Evolutionary conservation across 2,329 filamentous ascomycete species (phyloP).

Genomic region (Cercospora beticola): DNA sequence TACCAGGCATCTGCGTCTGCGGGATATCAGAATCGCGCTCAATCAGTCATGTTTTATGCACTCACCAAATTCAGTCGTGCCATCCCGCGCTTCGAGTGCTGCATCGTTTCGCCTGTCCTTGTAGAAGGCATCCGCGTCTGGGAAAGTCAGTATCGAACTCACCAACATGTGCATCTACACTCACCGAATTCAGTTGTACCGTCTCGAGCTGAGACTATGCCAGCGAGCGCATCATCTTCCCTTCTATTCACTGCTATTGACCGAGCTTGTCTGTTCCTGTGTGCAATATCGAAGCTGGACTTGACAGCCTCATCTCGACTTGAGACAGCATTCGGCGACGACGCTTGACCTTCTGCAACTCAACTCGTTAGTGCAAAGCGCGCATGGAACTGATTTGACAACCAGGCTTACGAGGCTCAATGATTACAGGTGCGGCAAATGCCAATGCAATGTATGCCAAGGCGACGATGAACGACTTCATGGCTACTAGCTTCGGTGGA

Average conservation of each 20-base stretch:
- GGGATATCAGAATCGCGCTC: neutral
- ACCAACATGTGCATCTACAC: neutral
- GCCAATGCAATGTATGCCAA: slow-evolving; percentile 12
- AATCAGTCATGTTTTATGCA: neutral
- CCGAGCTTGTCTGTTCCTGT: neutral
- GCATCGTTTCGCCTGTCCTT: slow-evolving; percentile 2
- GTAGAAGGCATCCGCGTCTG: slow-evolving; percentile 17
- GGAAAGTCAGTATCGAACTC: neutral
- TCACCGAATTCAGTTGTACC: slow-evolving; percentile 15
- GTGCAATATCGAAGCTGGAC: slow-evolving; percentile 10
- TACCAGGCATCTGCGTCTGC: slow-evolving; percentile 16
- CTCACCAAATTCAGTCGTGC: slow-evolving; percentile 16
- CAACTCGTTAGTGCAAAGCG: neutral
- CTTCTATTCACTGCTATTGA: neutral
- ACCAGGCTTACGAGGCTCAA: slow-evolving; percentile 14
- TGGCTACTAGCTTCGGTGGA: slow-evolving; percentile 5
- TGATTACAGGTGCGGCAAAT: slow-evolving; percentile 13
- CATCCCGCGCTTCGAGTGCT: slow-evolving; percentile 3
- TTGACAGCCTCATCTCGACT: slow-evolving; percentile 14
- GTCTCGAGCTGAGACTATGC: neutral
- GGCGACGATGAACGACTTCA: slow-evolving; percentile 10
- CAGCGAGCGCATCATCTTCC: neutral
- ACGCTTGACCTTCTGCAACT: slow-evolving; percentile 2
- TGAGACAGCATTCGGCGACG: neutral
- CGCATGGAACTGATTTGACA: neutral